These are phyloP conservation scores for Phaeosphaeria sp. DNA, from an alignment of 2,329 filamentous ascomycete genomes.

Conservation along the genomic window DNA sequence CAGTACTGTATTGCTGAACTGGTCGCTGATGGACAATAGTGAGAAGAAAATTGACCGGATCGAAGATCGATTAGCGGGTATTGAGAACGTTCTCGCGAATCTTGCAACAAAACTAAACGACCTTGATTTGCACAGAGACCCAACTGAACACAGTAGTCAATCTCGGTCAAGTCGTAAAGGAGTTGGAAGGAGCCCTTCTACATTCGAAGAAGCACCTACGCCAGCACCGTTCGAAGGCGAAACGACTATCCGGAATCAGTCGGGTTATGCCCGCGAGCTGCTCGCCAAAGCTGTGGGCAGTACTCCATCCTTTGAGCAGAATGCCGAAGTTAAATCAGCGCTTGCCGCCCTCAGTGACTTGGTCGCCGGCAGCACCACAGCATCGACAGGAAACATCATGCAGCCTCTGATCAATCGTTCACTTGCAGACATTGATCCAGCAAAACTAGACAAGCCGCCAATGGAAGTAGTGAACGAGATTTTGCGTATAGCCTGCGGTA, in stretches of 20 bases:
- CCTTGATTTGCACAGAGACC: constrained; percentile 31
- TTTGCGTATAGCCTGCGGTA: constrained; percentile 34
- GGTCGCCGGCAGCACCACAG: constrained; percentile 30
- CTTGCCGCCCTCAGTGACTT: constrained; percentile 42
- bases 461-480: constrained; percentile 35
- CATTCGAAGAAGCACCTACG: constrained; percentile 33
- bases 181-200: constrained; percentile 14
- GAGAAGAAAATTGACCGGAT: constrained; percentile 63
- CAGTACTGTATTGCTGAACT: background rate
- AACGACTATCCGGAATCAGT: constrained; percentile 58
- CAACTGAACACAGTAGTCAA: constrained; percentile 31
- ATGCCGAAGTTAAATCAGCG: constrained; percentile 42
- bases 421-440: constrained; percentile 31
- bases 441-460: constrained; percentile 40
- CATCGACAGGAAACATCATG: constrained; percentile 14
- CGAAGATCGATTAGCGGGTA: constrained; percentile 57
- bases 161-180: constrained; percentile 28
- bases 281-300: constrained; percentile 50
- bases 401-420: constrained; percentile 30
- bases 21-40: constrained; percentile 34
- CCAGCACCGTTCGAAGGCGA: constrained; percentile 56
- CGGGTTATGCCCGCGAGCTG: constrained; percentile 55
- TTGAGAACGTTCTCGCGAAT: constrained; percentile 53
- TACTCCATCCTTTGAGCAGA: constrained; percentile 42
- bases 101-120: constrained; percentile 41